A percentile compares a stretch with the other conserved stretches of the same genome.
Conservation (phyloP, 768 basidiomycete species). For the Lentinula edodes region DNA sequence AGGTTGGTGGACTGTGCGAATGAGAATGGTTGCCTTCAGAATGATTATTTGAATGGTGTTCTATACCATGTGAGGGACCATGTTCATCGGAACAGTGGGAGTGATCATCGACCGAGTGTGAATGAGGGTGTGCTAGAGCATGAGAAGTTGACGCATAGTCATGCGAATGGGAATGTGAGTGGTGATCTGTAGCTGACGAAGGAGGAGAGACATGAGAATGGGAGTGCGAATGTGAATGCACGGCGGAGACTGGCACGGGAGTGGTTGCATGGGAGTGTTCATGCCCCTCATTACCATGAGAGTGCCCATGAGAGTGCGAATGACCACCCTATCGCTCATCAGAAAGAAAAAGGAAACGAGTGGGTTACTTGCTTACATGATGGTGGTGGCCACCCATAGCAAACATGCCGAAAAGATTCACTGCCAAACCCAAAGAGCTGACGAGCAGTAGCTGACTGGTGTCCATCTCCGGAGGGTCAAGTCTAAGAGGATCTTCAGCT, state of each 20-base stretch:
- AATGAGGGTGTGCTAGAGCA: constrained; percentile 25
- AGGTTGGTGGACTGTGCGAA: constrained; percentile 9
- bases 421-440: constrained; percentile 81
- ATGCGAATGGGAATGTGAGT: constrained; percentile 10
- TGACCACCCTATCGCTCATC: constrained; percentile 44
- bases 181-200: constrained; percentile 10
- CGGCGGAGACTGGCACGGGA: constrained; percentile 18
- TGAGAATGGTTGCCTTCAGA: constrained; percentile 5
- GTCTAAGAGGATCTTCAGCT: constrained; percentile 30
- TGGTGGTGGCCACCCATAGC: constrained; percentile 96
- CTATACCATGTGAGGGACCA: constrained; percentile 18
- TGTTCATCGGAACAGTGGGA: constrained; percentile 17
- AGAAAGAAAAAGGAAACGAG: neutral
- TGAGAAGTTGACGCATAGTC: constrained; percentile 25
- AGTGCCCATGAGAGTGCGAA: constrained; percentile 46
- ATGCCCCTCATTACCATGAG: constrained; percentile 16
- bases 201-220: constrained; percentile 22
- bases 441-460: constrained; percentile 88
- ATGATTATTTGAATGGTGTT: constrained; percentile 11
- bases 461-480: constrained; percentile 98
- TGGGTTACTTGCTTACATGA: constrained; percentile 47
- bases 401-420: constrained; percentile 98
- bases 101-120: constrained; percentile 16
- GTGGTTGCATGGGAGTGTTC: constrained; percentile 13
- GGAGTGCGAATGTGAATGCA: constrained; percentile 24